Evolutionary conservation across 352 stramenopile species (phyloP), one percentile per base, ranked within the genome.

Genomic region (Peronospora destructor): DNA sequence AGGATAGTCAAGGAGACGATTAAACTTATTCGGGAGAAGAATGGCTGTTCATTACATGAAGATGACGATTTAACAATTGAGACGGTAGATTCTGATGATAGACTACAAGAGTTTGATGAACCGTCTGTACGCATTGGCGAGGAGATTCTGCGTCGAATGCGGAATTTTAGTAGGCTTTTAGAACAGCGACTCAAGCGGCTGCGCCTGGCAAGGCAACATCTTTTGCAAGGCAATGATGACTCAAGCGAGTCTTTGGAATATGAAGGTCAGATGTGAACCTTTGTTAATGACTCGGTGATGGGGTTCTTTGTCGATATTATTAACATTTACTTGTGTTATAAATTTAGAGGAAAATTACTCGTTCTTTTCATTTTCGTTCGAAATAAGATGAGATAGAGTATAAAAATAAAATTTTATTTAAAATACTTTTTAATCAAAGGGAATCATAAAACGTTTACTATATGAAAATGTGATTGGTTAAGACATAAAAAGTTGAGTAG

Each of bases 71-170:
- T 10, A 3, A 35, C 32, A 32, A 38, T 52, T 45, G 43, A 55
- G 7, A 51, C 43, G 14, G 3, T 44, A 8, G 36, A 47, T 40
- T 42, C 39, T 38, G 59, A 62, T 12, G 57, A 65, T 48, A 26
- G 46, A 6, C 51, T 56, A 7, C 19, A 59, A 19, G 49, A 68
- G 19, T 39, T 46, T 14, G 58, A 62, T 17, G 58, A 66, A 14
- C 34, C 55, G 13, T 63, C 40, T 29, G 59, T 71, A 21, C 59
- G 64, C n/a, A 66, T 59, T 49, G 56, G 59, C 30, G 65, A 69
- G 33, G 50, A 73, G 21, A 51, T 85, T 1, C 49, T 90, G 36
- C 72, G 56, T 41, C 68, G 68, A 16, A 72, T 87, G 67, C 77
- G 60, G 53, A 45, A 55, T 12, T 68, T 56, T 34, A 71, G 76